A percentile compares a stretch with the other conserved stretches of the same genome.
Evolutionary conservation across 2,329 filamentous ascomycete species (phyloP).

Genomic region (Whalleya microplaca): DNA sequence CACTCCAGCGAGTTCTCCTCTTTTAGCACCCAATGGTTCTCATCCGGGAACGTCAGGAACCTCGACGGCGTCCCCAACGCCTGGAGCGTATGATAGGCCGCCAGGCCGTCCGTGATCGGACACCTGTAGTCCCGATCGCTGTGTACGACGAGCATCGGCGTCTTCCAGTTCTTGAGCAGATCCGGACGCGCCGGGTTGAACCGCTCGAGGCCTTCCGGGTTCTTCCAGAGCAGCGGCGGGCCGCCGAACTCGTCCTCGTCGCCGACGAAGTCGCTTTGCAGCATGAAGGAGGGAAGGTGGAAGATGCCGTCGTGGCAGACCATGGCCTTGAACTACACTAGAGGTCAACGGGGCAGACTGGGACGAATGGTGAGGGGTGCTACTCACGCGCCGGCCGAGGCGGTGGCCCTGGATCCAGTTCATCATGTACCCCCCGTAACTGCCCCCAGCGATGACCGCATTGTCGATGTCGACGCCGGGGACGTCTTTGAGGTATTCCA

Average conservation of each 20-base stretch:
- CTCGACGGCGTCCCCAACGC: slow-evolving; percentile 22
- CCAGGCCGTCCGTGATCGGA: slow-evolving; percentile 43
- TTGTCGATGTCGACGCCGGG: slow-evolving; percentile 58
- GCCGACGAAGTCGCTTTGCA: slow-evolving; percentile 32
- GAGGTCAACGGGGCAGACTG: neutral
- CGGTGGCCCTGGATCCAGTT: slow-evolving; percentile 61
- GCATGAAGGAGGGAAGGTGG: slow-evolving; percentile 34
- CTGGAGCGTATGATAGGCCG: slow-evolving; percentile 25
- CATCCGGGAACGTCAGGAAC: slow-evolving; percentile 28
- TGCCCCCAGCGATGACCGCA: slow-evolving; percentile 56
- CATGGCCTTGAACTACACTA: slow-evolving; percentile 53
- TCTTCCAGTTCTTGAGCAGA: slow-evolving; percentile 58
- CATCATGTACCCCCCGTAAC: slow-evolving; percentile 64
- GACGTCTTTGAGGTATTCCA: slow-evolving; percentile 53
- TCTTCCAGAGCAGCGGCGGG: slow-evolving; percentile 47
- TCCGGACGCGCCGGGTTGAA: slow-evolving; percentile 53
- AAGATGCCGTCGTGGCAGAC: slow-evolving; percentile 57
- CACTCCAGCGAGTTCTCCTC: slow-evolving; percentile 27
- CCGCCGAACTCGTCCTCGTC: slow-evolving; percentile 46
- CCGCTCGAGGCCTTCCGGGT: slow-evolving; percentile 49
- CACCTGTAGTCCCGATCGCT: slow-evolving; percentile 69
- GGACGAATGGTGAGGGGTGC: too few species aligned
- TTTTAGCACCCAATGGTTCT: slow-evolving; percentile 19
- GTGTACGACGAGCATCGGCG: slow-evolving; percentile 75
- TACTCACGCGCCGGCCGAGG: slow-evolving; percentile 48